phyloP scores from a whole-genome alignment of 192 early-diverging fungal species.

The Coemansia sp. region DNA sequence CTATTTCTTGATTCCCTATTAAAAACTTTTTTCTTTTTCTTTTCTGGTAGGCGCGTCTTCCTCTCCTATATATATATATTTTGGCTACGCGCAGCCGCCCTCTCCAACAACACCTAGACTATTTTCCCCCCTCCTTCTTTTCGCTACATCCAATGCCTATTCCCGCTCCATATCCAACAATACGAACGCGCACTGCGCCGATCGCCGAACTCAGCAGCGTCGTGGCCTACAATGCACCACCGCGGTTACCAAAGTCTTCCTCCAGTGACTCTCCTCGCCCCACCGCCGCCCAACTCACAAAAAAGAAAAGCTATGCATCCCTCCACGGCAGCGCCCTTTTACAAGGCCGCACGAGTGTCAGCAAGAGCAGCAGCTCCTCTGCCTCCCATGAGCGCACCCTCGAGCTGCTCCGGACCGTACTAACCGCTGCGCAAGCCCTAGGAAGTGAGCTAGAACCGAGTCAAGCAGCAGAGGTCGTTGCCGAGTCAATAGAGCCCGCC shows the following conservation, averaged over 20 bases:
- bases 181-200: conserved; percentile 32
- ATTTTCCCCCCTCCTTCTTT: background rate
- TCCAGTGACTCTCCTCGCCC: too few species aligned
- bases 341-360: conserved; percentile 3
- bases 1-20: conserved; percentile 5
- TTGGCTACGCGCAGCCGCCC: conserved; percentile 1
- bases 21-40: background rate
- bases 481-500: conserved; percentile 8
- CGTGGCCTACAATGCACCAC: conserved; percentile 33
- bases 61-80: conserved; percentile 7
- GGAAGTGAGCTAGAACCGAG: background rate
- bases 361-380: background rate
- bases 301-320: conserved; percentile 2
- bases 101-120: background rate
- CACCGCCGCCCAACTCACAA: background rate
- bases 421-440: conserved; percentile 5
- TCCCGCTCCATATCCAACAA: conserved; percentile 12
- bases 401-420: conserved; percentile 39
- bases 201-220: conserved; percentile 41
- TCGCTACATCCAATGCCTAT: conserved; percentile 5
- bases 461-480: conserved; percentile 9
- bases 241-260: conserved; percentile 9
- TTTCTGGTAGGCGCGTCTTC: background rate
- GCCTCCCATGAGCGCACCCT: conserved; percentile 30
- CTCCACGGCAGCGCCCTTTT: conserved; percentile 14